These are phyloP conservation scores for Fusarium compactum DNA, from an alignment of 2,329 filamentous ascomycete species.

Conservation along the genomic window DNA sequence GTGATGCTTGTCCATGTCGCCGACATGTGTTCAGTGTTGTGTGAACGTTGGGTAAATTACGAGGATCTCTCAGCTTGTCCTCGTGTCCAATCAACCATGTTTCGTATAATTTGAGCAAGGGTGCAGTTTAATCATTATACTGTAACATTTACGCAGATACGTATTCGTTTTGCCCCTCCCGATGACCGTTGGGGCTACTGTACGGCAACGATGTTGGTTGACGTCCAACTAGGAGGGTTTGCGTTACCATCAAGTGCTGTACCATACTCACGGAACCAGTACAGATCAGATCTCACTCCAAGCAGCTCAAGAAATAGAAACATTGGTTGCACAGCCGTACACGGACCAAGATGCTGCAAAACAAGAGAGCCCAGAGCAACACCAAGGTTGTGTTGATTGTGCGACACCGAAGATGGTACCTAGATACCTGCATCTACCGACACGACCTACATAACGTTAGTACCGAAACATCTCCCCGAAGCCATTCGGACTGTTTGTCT, in stretches of 20 bases:
- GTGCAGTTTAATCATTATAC: constrained; percentile 1
- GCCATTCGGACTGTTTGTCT: constrained; percentile 20
- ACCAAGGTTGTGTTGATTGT: background rate
- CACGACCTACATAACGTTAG: background rate
- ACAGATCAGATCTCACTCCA: background rate
- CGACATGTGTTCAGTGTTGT: constrained; percentile 12
- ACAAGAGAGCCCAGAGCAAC: background rate
- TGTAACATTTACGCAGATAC: background rate
- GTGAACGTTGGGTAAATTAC: background rate
- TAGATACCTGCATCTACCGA: background rate
- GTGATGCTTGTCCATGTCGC: background rate
- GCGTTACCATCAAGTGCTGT: constrained; percentile 6
- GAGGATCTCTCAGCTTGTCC: constrained; percentile 12
- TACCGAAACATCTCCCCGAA: constrained; percentile 17
- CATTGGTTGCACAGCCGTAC: constrained; percentile 7
- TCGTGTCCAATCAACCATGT: constrained; percentile 18
- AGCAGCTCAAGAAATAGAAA: constrained; percentile 25
- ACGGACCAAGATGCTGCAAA: constrained; percentile 24
- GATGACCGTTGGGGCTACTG: constrained; percentile 27
- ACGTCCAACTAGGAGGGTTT: constrained; percentile 12
- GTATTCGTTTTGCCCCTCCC: constrained; percentile 8
- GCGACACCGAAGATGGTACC: background rate
- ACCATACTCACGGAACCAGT: constrained; percentile 18
- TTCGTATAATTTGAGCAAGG: constrained; percentile 23
- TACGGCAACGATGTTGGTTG: constrained; percentile 10